Percentiles rank a stretch among this genome's conserved stretches.
phyloP scores from a whole-genome alignment of 371 early-diverging fungal species.

The Amoeboradix gromovi region DNA sequence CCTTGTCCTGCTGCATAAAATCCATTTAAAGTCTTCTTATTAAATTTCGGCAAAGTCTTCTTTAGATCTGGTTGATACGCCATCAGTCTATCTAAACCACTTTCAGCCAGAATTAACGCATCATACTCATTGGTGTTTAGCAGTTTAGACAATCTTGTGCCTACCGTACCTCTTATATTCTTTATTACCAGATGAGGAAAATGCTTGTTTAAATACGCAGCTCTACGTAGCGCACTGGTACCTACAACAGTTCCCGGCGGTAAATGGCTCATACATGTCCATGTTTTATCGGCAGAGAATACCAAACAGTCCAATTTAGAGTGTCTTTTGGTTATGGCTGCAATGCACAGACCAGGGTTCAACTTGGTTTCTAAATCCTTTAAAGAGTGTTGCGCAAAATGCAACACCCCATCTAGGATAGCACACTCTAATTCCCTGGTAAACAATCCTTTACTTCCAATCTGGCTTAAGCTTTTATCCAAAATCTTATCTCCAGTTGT shows the following conservation, averaged over 20 bases:
- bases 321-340: slow-evolving; percentile 51
- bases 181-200: slow-evolving; percentile 45
- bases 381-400: slow-evolving; percentile 68
- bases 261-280: slow-evolving; percentile 21
- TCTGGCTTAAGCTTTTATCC: slow-evolving; percentile 52
- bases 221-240: slow-evolving; percentile 61
- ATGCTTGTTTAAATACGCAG: slow-evolving; percentile 46
- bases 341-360: slow-evolving; percentile 48
- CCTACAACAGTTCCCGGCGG: slow-evolving; percentile 54
- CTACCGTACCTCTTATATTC: slow-evolving; percentile 33
- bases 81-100: slow-evolving; percentile 37
- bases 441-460: slow-evolving; percentile 69
- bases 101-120: slow-evolving; percentile 53
- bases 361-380: slow-evolving; percentile 78
- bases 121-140: neutral
- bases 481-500: slow-evolving; percentile 62
- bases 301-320: slow-evolving; percentile 71
- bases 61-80: slow-evolving; percentile 17
- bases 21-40: slow-evolving; percentile 16
- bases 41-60: slow-evolving; percentile 39
- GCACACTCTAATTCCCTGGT: slow-evolving; percentile 75
- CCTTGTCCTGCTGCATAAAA: slow-evolving; percentile 85
- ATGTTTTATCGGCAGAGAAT: slow-evolving; percentile 14
- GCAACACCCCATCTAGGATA: slow-evolving; percentile 32
- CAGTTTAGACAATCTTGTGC: neutral